Evolutionary conservation across 192 early-diverging fungal genomes (phyloP).

Genomic region (Neocallimastix lanati): DNA sequence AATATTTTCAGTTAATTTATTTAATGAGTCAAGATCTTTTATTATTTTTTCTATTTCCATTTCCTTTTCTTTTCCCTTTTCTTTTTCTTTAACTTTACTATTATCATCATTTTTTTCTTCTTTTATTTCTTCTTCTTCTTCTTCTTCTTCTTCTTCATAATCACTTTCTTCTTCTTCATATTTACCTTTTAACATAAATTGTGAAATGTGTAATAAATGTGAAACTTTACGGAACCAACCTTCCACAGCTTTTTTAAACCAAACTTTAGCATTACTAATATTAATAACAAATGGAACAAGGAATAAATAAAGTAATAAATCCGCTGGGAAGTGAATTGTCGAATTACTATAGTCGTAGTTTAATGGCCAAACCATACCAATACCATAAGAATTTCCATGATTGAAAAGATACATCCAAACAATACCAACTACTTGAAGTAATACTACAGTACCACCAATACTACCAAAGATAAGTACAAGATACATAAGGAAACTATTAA

Average conservation of each 20-base stretch:
- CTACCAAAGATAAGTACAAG: conserved; percentile 50
- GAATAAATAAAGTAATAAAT: conserved; percentile 54
- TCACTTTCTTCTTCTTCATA: conserved; percentile 56
- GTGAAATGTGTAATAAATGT: conserved; percentile 43
- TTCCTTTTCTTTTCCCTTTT: too few species aligned
- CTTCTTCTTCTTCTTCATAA: conserved; percentile 21
- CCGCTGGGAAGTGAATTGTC: conserved; percentile 55
- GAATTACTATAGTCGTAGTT: conserved; percentile 42
- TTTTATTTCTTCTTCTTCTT: too few species aligned
- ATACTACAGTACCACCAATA: conserved; percentile 38
- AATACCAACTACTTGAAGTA: background rate
- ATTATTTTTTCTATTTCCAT: too few species aligned
- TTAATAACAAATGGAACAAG: conserved; percentile 45
- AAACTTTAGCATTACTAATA: conserved; percentile 37
- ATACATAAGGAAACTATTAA: conserved; percentile 72
- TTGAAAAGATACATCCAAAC: background rate
- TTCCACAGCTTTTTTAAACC: conserved; percentile 28
- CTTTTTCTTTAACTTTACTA: too few species aligned
- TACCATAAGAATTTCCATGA: conserved; percentile 2
- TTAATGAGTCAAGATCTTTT: too few species aligned
- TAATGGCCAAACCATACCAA: conserved; percentile 33
- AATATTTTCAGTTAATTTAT: too few species aligned
- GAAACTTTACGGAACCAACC: conserved; percentile 60
- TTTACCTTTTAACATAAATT: conserved; percentile 64
- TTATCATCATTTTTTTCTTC: too few species aligned